Evolutionary conservation across 2,329 filamentous ascomycete species (phyloP), one percentile per base, ranked within the genome.

Genomic region (Paracorniculantispora psalliotae): DNA sequence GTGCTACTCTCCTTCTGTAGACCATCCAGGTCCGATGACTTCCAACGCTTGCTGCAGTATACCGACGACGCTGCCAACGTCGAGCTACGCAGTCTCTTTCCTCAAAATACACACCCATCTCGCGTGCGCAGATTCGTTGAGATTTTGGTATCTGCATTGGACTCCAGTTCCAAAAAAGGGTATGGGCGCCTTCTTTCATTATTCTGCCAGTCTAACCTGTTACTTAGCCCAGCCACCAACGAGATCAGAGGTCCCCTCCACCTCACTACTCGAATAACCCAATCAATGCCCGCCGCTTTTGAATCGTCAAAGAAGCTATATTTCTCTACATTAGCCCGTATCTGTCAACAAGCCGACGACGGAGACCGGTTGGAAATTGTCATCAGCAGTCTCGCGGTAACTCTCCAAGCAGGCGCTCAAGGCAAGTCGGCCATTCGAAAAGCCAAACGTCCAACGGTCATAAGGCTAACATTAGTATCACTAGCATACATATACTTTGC

Each of bases 1-100:
- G 71, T 85, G 9, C 69, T 85, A 26, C 68, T 82, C 23, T 72
- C 76, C 13, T 77, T 82, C 63, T 84, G 82, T 69, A 76, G 78
- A 33, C 66, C 73, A 9, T 68, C 68, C 19, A 67, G 69, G 54
- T 41, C 67, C 49, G 76, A 80, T 53, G 84, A 87, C 67, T 67
- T 80, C 43, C 68, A 68, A 35, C 75, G 83, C 57, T 69, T 86
- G 37, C 69, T 73, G 47, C 61, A 66, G 26, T 78, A 86, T 59
- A 71, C 76, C 41, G 65, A 66, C n/a, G 79, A 82, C 61, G 67
- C 80, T 46, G 65, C 71, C 9, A 65, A 67, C 12, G 68, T 68
- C n/a, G 67, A 71, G 25, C 71, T 77, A 48, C 57, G 66, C 12
- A 64, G 67, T 19, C 74, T 80, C 62, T 64, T 69, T 21, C 69